Evolutionary conservation across 495 filamentous ascomycete genomes (phyloP).

Genomic region (Podospora sp.): DNA sequence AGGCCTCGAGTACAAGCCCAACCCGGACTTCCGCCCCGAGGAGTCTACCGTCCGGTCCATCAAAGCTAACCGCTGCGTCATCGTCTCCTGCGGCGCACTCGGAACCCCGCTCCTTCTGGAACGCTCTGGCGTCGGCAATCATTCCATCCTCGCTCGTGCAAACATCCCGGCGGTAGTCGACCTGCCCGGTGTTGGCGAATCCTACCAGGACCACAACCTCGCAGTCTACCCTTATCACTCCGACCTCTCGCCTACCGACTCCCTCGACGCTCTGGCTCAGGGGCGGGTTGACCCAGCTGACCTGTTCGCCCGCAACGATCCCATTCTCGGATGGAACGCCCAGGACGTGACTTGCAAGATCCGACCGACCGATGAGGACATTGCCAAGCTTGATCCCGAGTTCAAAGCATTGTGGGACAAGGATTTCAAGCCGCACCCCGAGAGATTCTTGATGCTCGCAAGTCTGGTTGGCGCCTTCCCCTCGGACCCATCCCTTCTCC

Average conservation of each 20-base stretch:
- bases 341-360: conserved; percentile 51
- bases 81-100: conserved; percentile 61
- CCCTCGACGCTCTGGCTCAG: conserved; percentile 36
- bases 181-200: conserved; percentile 52
- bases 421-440: conserved; percentile 44
- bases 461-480: conserved; percentile 20
- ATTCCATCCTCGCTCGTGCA: conserved; percentile 38
- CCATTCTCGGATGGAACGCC: conserved; percentile 50
- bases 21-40: conserved; percentile 22
- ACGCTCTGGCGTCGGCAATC: conserved; percentile 61
- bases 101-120: conserved; percentile 62
- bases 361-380: conserved; percentile 45
- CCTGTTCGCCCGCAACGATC: conserved; percentile 31
- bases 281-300: conserved; percentile 30
- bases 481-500: conserved; percentile 29
- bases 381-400: conserved; percentile 42
- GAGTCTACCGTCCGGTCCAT: conserved; percentile 24
- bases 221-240: conserved; percentile 36
- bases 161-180: conserved; percentile 39
- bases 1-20: conserved; percentile 50
- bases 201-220: conserved; percentile 56
- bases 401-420: conserved; percentile 47
- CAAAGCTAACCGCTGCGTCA: conserved; percentile 52
- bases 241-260: conserved; percentile 37
- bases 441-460: conserved; percentile 43